Conservation (phyloP, 108 stramenopile genomes). For the Fragilaria radians region DNA sequence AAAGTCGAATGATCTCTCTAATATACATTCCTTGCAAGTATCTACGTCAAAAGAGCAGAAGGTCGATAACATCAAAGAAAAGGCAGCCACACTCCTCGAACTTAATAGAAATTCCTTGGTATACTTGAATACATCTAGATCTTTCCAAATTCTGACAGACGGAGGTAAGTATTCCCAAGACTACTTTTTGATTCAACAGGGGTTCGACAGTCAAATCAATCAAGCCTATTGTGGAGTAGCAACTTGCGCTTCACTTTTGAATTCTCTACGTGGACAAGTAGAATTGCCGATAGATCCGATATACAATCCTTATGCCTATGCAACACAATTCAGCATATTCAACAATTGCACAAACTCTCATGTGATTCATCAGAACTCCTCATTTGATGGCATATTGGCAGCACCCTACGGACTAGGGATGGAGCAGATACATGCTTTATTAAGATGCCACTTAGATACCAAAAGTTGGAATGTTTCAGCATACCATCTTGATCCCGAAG, state of each 20-base stretch:
- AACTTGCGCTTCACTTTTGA: conserved; percentile 51
- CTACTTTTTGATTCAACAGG: conserved; percentile 59
- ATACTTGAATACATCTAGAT: neutral
- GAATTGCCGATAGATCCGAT: conserved; percentile 57
- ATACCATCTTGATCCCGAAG: conserved; percentile 34
- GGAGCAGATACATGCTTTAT: conserved; percentile 35
- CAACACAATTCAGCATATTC: conserved; percentile 59
- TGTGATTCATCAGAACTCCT: conserved; percentile 24
- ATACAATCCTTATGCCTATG: conserved; percentile 71
- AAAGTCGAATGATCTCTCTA: too few relatives aligned
- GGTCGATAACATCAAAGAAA: too few relatives aligned
- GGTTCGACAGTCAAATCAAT: conserved; percentile 81
- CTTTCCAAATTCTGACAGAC: neutral
- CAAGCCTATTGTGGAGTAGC: conserved; percentile 82
- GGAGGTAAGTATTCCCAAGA: conserved; percentile 34
- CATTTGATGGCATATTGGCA: conserved; percentile 35
- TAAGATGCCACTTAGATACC: conserved; percentile 48
- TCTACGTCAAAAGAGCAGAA: too few relatives aligned
- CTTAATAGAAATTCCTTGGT: too few relatives aligned
- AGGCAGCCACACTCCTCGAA: too few relatives aligned
- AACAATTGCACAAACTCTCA: conserved; percentile 35
- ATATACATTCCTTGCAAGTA: too few relatives aligned
- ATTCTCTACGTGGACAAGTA: conserved; percentile 41
- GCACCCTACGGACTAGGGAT: conserved; percentile 53
- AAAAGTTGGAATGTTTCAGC: conserved; percentile 33